Evolutionary conservation across 208 protist genomes (phyloP).

Genomic region (Trypanosoma rangeli): DNA sequence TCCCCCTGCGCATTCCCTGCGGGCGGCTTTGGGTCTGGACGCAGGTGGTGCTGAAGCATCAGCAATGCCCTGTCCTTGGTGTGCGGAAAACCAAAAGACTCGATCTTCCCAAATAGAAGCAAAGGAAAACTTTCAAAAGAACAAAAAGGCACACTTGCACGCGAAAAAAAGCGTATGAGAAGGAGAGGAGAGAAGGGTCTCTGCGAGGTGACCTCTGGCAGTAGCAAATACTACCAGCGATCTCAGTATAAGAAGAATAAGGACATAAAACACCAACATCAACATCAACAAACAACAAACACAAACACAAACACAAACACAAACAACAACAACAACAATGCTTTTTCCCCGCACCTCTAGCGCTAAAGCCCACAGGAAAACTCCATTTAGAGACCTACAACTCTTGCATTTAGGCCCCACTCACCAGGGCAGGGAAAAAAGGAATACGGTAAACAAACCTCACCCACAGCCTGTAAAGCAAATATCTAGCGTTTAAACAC

Average conservation of each 20-base stretch:
- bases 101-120: slow-evolving; percentile 2
- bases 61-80: background rate
- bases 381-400: too few species aligned
- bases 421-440: too few species aligned
- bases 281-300: background rate
- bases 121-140: background rate
- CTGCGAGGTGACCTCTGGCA: background rate
- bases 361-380: too few species aligned
- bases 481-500: too few species aligned
- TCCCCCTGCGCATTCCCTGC: background rate
- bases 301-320: slow-evolving; percentile 8
- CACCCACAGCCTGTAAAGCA: too few species aligned
- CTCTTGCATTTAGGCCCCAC: too few species aligned
- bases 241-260: background rate
- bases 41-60: slow-evolving; percentile 32
- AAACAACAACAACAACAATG: background rate
- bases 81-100: slow-evolving; percentile 5
- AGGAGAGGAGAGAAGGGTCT: background rate
- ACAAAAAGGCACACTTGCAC: background rate
- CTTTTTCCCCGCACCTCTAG: too few species aligned
- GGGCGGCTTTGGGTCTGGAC: slow-evolving; percentile 16
- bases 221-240: background rate
- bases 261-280: background rate
- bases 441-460: too few species aligned
- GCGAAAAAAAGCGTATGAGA: background rate